Evolutionary conservation across 371 early-diverging fungal species (phyloP).

Genomic region (Circinella minor): DNA sequence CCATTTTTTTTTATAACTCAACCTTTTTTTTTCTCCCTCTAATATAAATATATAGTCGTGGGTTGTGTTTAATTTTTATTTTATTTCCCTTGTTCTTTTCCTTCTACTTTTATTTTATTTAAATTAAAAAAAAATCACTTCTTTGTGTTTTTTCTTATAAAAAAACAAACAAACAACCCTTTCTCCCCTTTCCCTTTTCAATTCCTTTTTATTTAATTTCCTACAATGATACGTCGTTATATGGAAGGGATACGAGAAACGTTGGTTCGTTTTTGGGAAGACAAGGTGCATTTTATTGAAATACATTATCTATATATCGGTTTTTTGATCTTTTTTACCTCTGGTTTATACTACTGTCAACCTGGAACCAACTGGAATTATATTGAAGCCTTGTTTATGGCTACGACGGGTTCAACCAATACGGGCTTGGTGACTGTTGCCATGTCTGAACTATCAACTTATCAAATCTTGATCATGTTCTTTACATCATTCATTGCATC

Average conservation of each 20-base stretch:
- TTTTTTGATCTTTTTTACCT: conserved; percentile 32
- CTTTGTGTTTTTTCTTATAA: too few species aligned
- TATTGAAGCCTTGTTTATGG: conserved; percentile 50
- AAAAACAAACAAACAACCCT: not conserved
- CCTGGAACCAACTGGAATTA: conserved; percentile 40
- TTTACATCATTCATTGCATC: conserved; percentile 40
- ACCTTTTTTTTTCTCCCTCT: too few species aligned
- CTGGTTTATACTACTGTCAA: conserved; percentile 41
- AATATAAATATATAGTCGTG: too few species aligned
- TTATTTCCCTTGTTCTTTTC: too few species aligned
- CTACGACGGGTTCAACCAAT: conserved; percentile 40
- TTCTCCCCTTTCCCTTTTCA: not conserved
- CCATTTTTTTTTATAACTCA: too few species aligned
- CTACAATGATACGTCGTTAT: not conserved
- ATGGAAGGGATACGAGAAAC: conserved; percentile 9
- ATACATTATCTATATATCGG: conserved; percentile 50
- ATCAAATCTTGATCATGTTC: conserved; percentile 39
- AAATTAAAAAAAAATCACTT: too few species aligned
- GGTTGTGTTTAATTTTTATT: too few species aligned
- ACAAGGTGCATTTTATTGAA: conserved; percentile 45
- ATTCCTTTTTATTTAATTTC: not conserved
- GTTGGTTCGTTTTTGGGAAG: conserved; percentile 31
- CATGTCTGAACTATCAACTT: conserved; percentile 33
- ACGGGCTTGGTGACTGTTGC: conserved; percentile 46
- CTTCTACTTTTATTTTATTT: too few species aligned